phyloP scores from a whole-genome alignment of 1,139 yeast genomes.

The Lodderomyces orthopsilosis region DNA sequence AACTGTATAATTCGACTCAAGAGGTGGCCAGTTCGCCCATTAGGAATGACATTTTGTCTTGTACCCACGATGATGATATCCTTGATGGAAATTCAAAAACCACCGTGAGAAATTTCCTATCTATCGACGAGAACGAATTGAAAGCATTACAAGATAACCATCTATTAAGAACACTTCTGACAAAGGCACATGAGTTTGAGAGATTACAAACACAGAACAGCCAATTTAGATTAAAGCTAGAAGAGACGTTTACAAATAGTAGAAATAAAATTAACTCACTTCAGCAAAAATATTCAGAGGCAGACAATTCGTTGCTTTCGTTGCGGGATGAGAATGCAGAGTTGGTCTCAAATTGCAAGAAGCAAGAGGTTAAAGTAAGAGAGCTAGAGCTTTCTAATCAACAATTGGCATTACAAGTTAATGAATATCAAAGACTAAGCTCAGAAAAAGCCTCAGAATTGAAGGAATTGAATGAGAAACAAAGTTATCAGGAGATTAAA shows the following conservation, averaged over 20 bases:
- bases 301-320: conserved; percentile 18
- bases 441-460: conserved; percentile 9
- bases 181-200: conserved; percentile 47
- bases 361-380: conserved; percentile 16
- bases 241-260: conserved; percentile 3
- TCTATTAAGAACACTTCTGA: conserved; percentile 26
- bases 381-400: conserved; percentile 15
- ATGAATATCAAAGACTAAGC: conserved; percentile 9
- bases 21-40: conserved; percentile 23
- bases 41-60: conserved; percentile 8
- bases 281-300: conserved; percentile 1
- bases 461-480: conserved; percentile 10
- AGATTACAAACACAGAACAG: conserved; percentile 51
- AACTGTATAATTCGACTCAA: conserved; percentile 2
- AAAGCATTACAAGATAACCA: neutral
- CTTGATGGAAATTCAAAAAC: neutral
- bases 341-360: conserved; percentile 21
- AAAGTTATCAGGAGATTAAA: conserved; percentile 10
- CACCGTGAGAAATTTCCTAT: neutral
- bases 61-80: neutral
- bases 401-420: conserved; percentile 7
- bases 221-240: conserved; percentile 43
- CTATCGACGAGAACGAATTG: neutral
- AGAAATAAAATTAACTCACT: conserved; percentile 13
- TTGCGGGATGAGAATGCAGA: conserved; percentile 22